Conservation (phyloP, 768 basidiomycete species). For the Xerocomellus dryophilus region DNA sequence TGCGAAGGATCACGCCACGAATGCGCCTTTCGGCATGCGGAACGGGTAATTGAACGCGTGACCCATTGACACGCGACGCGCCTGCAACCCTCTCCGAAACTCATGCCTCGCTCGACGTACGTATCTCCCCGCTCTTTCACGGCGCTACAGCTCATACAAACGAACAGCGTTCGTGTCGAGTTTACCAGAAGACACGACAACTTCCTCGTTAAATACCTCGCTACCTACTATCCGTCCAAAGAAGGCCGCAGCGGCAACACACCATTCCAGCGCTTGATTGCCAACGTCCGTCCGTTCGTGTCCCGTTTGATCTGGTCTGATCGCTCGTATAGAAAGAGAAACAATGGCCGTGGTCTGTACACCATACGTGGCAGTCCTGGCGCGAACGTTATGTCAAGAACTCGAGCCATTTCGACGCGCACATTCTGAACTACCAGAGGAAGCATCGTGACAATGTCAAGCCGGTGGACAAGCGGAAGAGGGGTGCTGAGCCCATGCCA, state of each 20-base stretch:
- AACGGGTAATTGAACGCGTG: neutral
- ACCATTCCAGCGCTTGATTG: conserved; percentile 42
- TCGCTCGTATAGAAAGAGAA: conserved; percentile 31
- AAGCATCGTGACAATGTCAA: conserved; percentile 21
- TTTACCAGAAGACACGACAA: conserved; percentile 43
- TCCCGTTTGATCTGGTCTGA: neutral
- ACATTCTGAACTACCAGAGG: conserved; percentile 41
- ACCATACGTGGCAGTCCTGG: conserved; percentile 63
- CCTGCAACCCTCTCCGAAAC: neutral
- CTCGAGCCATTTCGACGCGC: conserved; percentile 36
- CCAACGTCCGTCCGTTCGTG: conserved; percentile 41
- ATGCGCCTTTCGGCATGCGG: no score
- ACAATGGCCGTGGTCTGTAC: conserved; percentile 50
- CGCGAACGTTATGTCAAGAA: conserved; percentile 56
- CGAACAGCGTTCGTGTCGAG: conserved; percentile 19
- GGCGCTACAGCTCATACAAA: neutral
- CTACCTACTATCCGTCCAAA: conserved; percentile 41
- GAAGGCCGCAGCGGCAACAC: conserved; percentile 45
- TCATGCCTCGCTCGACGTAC: neutral
- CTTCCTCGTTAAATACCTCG: conserved; percentile 46
- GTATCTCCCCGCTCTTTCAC: neutral
- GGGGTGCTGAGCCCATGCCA: neutral
- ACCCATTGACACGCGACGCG: neutral
- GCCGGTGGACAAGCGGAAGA: conserved; percentile 5
- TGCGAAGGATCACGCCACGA: no score